Base-by-base conservation (phyloP, 2,329 filamentous ascomycete genomes). In the Phyllosticta ampelicida region DNA sequence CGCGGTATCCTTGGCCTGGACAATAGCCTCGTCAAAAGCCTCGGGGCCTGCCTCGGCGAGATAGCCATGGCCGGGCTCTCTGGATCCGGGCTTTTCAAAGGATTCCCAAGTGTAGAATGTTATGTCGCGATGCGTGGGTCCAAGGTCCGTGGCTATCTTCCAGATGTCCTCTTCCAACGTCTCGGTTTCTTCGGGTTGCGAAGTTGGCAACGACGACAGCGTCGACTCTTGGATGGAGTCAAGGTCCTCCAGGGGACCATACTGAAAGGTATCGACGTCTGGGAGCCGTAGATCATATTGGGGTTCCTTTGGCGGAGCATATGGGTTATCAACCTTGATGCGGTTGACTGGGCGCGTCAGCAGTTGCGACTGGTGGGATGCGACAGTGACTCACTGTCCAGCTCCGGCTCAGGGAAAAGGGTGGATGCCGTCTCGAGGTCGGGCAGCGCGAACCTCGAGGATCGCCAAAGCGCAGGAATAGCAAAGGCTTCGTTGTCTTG, bases 31-130 rank as follows among this genome's bases (percentile, higher is more conserved):
- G 72, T 92, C 86, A 61, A 89, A 88, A 1, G 80, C 77, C 9
- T 70, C 70, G 1, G 85, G 75, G 0, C 86, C 86, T 26, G 84
- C 82, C 70, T 94, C 89, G 2, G 83, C 85, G 11, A 90, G 72
- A 61, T 87, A 85, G 1, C 78, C 70, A 1, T 81, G 78, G 48
- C 61, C 64, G 1, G 68, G 63, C 9, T 74, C 70, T 4, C 74
- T 67, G 5, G 74, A 66, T n/a, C 74, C 67, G 0, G 71, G 64
- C 59, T 51, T 54, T 1, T 78, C 72, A 64, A 91, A 91, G 1
- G 71, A 73, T 63, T 90, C 84, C 89, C 89, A 94, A 0, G 85
- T 86, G 61, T 79, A 80, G 65, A 84, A 82, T 48, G 60, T 56
- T 1, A 67, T 57, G 21, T 68, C 59, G 18, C 73, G 66, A 5